phyloP scores from a whole-genome alignment of 163 green algal genomes.

The Chlorella variabilis region DNA sequence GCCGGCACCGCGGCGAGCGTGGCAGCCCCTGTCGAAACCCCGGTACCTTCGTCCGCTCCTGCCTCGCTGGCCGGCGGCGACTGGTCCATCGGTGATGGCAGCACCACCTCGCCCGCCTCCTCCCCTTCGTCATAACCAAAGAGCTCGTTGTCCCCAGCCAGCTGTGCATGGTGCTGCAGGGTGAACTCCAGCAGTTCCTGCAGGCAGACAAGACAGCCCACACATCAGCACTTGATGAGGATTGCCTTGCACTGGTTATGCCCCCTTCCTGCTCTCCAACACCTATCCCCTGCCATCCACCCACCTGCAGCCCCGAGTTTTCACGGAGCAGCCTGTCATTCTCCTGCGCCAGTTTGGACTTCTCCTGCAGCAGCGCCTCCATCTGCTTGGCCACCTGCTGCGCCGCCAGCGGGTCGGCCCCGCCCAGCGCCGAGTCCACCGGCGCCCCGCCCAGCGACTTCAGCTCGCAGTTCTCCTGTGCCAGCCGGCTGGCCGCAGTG shows the following conservation, averaged over 20 bases:
- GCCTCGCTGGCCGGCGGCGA: neutral
- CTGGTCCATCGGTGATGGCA: neutral
- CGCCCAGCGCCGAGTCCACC: neutral
- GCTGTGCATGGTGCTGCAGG: slow-evolving; percentile 33
- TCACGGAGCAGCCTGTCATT: slow-evolving; percentile 62
- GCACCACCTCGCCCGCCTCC: neutral
- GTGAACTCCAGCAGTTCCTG: slow-evolving; percentile 58
- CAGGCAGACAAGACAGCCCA: neutral
- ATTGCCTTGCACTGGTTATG: too few relatives aligned
- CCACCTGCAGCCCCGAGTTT: slow-evolving; percentile 55
- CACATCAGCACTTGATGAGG: neutral
- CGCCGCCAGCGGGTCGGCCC: slow-evolving; percentile 15
- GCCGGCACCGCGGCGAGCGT: neutral
- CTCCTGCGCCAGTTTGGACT: slow-evolving; percentile 57
- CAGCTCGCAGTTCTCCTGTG: slow-evolving; percentile 33
- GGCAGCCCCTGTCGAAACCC: neutral
- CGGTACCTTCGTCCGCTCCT: neutral
- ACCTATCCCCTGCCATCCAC: neutral
- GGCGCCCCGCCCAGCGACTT: slow-evolving; percentile 7
- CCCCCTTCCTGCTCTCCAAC: neutral
- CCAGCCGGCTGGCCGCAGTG: slow-evolving; percentile 18
- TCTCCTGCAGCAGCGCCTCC: slow-evolving; percentile 59
- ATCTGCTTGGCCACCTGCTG: slow-evolving; percentile 50
- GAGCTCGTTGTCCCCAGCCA: slow-evolving; percentile 46
- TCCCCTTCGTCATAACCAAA: slow-evolving; percentile 16